These are phyloP conservation scores for Scutellaria minor DNA, from an alignment of 257 asterid species.

Conservation along the genomic window DNA sequence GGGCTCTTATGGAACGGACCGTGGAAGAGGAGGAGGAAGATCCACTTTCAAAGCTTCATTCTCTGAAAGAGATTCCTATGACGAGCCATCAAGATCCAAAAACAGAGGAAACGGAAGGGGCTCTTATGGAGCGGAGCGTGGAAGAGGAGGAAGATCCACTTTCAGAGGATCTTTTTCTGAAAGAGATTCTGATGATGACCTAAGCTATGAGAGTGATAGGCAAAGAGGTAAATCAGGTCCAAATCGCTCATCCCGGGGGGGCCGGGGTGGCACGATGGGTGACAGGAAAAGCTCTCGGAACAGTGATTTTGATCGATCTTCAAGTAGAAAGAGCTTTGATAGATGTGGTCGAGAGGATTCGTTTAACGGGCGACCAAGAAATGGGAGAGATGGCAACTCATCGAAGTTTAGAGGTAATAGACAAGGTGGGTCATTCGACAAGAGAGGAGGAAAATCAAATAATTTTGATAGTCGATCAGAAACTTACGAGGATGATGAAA, in stretches of 20 bases:
- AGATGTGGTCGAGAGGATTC: conserved; percentile 44
- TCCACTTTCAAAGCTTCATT: conserved; percentile 32
- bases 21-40: conserved; percentile 41
- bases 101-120: conserved; percentile 44
- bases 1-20: conserved; percentile 40
- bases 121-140: conserved; percentile 40
- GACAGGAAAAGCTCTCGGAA: conserved; percentile 36
- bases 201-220: conserved; percentile 36
- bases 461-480: conserved; percentile 29
- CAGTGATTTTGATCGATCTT: conserved; percentile 45
- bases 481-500: conserved; percentile 47
- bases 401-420: conserved; percentile 33
- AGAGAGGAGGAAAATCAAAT: conserved; percentile 51
- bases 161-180: conserved; percentile 44
- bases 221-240: conserved; percentile 43
- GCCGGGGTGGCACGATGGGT: conserved; percentile 35
- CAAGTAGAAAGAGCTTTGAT: conserved; percentile 46
- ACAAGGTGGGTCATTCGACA: conserved; percentile 50
- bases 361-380: conserved; percentile 34
- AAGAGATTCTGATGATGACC: conserved; percentile 52
- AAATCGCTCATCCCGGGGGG: conserved; percentile 29
- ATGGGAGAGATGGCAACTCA: conserved; percentile 29
- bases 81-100: conserved; percentile 45
- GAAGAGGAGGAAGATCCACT: conserved; percentile 44
- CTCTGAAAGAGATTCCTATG: conserved; percentile 48